Evolutionary conservation across 1,139 yeast genomes (phyloP).

Genomic region (Zygoascus meyerae): DNA sequence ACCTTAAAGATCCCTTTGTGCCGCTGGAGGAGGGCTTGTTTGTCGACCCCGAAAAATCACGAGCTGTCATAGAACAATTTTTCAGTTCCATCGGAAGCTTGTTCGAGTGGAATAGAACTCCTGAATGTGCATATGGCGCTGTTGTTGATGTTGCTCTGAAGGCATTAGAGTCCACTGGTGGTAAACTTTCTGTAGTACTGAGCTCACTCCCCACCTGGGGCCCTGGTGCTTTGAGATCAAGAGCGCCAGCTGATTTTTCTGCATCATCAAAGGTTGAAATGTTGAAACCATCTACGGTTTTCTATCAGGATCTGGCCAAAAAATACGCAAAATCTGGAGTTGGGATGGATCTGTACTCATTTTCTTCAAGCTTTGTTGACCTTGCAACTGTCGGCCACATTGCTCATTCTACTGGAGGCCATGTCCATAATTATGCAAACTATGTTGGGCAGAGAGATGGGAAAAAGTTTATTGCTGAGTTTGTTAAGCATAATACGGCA

Average conservation of each 20-base stretch:
- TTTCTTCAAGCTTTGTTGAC: slow-evolving; percentile 63
- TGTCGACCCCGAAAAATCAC: slow-evolving; percentile 67
- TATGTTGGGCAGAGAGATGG: slow-evolving; percentile 72
- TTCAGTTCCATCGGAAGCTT: slow-evolving; percentile 54
- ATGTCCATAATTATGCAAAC: slow-evolving; percentile 56
- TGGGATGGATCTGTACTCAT: slow-evolving; percentile 72
- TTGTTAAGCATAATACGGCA: slow-evolving; percentile 34
- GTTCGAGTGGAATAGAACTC: slow-evolving; percentile 41
- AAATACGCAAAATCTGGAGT: slow-evolving; percentile 55
- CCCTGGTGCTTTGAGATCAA: slow-evolving; percentile 48
- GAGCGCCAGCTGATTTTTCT: no score
- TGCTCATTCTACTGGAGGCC: slow-evolving; percentile 69
- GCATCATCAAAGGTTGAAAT: slow-evolving; percentile 31
- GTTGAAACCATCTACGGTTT: slow-evolving; percentile 57
- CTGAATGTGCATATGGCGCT: slow-evolving; percentile 75
- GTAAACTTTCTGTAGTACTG: slow-evolving; percentile 68
- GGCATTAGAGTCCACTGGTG: slow-evolving; percentile 60
- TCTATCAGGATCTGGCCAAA: slow-evolving; percentile 55
- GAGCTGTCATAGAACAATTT: slow-evolving; percentile 59
- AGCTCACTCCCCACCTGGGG: slow-evolving; percentile 77
- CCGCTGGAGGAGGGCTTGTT: slow-evolving; percentile 78
- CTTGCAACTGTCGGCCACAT: slow-evolving; percentile 68
- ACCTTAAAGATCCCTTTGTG: slow-evolving; percentile 71
- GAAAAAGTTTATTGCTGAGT: slow-evolving; percentile 54
- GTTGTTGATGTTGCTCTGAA: slow-evolving; percentile 66